phyloP scores from a whole-genome alignment of 2,329 filamentous ascomycete genomes.

The Alternaria hordeiaustralica region DNA sequence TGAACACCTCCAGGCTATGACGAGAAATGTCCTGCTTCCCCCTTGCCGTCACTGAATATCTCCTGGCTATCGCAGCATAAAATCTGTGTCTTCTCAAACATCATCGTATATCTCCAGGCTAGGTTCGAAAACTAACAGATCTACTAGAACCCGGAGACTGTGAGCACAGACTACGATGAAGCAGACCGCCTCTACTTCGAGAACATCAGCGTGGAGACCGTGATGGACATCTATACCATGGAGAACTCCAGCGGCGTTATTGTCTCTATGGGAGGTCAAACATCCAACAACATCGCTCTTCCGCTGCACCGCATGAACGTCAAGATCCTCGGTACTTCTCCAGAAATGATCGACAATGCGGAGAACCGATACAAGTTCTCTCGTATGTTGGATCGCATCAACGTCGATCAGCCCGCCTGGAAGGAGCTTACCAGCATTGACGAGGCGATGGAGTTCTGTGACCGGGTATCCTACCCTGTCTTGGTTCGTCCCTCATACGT shows the following conservation, averaged over 20 bases:
- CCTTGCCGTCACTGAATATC: neutral
- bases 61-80: neutral
- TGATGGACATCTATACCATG: conserved; percentile 74
- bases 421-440: conserved; percentile 96
- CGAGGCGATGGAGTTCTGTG: conserved; percentile 86
- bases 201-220: conserved; percentile 64
- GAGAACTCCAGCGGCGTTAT: conserved; percentile 85
- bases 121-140: neutral
- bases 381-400: conserved; percentile 93
- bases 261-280: conserved; percentile 96
- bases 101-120: neutral
- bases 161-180: conserved; percentile 91
- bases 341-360: conserved; percentile 97
- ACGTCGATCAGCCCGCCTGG: conserved; percentile 96
- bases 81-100: neutral
- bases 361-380: conserved; percentile 99
- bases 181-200: conserved; percentile 96
- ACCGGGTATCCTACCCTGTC: conserved; percentile 89
- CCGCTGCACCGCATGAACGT: conserved; percentile 87
- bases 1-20: neutral
- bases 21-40: neutral
- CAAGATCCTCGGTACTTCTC: conserved; percentile 92
- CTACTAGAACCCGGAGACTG: conserved; percentile 75
- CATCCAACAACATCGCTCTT: conserved; percentile 95
- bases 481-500: conserved; percentile 96